Conservation (phyloP, 805 yeast species). For the Saccharomyces mikatae region DNA sequence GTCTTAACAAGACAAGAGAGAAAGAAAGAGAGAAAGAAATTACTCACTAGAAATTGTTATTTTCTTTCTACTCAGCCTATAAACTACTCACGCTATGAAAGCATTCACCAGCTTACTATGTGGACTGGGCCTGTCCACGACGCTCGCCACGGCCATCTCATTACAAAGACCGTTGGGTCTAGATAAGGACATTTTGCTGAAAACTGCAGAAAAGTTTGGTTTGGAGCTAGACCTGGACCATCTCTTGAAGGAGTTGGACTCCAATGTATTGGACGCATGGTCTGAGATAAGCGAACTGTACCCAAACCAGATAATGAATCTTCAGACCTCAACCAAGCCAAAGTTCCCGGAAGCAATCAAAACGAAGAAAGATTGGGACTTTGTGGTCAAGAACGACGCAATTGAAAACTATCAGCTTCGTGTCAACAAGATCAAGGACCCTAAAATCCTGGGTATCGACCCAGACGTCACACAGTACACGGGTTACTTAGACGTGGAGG, state of each 20-base stretch:
- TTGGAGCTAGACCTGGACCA: not conserved
- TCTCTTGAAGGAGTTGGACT: not conserved
- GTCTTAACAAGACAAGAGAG: not conserved
- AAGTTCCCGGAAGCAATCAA: conserved; percentile 22
- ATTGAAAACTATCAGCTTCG: conserved; percentile 50
- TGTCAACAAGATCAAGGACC: conserved; percentile 45
- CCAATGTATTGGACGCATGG: not conserved
- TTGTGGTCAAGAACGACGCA: conserved; percentile 27
- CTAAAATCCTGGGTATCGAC: conserved; percentile 69
- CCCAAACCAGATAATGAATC: conserved; percentile 45
- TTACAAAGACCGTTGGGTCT: not conserved
- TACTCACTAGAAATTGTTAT: not conserved
- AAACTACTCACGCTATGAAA: not conserved
- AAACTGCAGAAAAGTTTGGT: not conserved
- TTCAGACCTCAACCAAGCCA: conserved; percentile 46
- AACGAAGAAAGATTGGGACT: conserved; percentile 24
- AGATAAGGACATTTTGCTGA: not conserved
- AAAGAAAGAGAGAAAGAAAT: not conserved
- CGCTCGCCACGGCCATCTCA: not conserved
- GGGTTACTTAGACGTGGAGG: conserved; percentile 77
- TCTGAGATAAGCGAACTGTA: conserved; percentile 26
- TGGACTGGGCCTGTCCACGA: not conserved
- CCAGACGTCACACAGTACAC: conserved; percentile 65
- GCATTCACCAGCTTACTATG: not conserved
- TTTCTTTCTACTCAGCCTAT: not conserved